phyloP scores from a whole-genome alignment of 2,329 filamentous ascomycete species.

The Exophiala aquamarina region DNA sequence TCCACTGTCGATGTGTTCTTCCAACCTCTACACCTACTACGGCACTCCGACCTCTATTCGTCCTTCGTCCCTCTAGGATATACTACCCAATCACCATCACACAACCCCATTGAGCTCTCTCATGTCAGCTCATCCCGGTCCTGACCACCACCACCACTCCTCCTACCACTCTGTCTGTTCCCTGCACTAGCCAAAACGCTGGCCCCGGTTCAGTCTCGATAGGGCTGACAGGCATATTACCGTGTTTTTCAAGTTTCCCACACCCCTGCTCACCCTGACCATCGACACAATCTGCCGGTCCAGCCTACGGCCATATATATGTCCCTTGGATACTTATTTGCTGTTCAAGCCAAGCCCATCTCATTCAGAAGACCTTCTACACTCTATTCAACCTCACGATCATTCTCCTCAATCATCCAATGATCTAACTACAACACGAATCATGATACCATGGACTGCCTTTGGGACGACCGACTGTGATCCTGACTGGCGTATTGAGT shows the following conservation, averaged over 20 bases:
- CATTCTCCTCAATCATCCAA: neutral
- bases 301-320: neutral
- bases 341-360: no score
- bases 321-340: no score
- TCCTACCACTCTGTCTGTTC: no score
- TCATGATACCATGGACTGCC: constrained; percentile 22
- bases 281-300: constrained; percentile 3
- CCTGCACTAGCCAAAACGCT: constrained; percentile 15
- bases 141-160: constrained; percentile 1
- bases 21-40: no score
- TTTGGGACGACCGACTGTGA: constrained; percentile 10
- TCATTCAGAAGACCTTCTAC: no score
- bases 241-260: neutral
- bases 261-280: neutral
- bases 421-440: neutral
- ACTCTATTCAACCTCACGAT: no score
- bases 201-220: constrained; percentile 9
- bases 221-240: constrained; percentile 23
- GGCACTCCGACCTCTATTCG: no score
- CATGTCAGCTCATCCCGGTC: neutral
- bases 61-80: no score
- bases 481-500: constrained; percentile 16
- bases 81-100: no score
- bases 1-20: no score
- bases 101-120: no score